These are phyloP conservation scores for Lichtheimia hyalospora DNA, from an alignment of 371 early-diverging fungal genomes.

Conservation along the genomic window DNA sequence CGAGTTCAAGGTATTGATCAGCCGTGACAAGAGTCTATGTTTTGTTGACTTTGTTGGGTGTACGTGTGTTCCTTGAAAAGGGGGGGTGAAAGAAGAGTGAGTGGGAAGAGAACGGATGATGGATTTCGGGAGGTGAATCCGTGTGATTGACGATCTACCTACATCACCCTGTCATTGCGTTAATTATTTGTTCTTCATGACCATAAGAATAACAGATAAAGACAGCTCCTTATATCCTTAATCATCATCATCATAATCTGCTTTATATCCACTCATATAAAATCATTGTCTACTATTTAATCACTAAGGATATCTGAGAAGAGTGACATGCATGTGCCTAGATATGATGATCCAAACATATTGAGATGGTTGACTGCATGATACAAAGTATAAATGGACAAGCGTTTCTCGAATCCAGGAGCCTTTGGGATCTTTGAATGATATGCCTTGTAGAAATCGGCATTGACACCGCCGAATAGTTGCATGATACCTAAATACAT, in stretches of 20 bases:
- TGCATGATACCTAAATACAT: slow-evolving; percentile 10
- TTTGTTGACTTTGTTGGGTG: not conserved
- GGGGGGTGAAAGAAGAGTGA: not conserved
- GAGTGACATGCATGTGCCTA: slow-evolving; percentile 7
- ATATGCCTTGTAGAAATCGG: slow-evolving; percentile 13
- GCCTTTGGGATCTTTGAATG: slow-evolving; percentile 15
- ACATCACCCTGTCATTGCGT: no score
- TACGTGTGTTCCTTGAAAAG: slow-evolving; percentile 1
- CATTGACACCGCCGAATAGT: slow-evolving; percentile 12
- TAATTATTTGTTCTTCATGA: no score
- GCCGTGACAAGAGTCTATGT: not conserved
- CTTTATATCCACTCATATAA: no score
- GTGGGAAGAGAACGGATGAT: no score
- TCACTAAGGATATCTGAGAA: slow-evolving; percentile 1
- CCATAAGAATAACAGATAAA: no score
- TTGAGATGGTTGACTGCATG: slow-evolving; percentile 18
- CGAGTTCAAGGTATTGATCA: not conserved
- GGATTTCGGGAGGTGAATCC: no score
- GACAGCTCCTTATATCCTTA: no score
- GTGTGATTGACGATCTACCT: no score
- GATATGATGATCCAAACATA: slow-evolving; percentile 18
- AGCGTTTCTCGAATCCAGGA: slow-evolving; percentile 13
- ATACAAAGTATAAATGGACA: slow-evolving; percentile 12
- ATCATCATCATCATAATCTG: no score
- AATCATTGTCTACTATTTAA: no score